Evolutionary conservation across 2,329 filamentous ascomycete species (phyloP), one percentile per base, ranked within the genome.

Genomic region (Metarhizium robertsii): DNA sequence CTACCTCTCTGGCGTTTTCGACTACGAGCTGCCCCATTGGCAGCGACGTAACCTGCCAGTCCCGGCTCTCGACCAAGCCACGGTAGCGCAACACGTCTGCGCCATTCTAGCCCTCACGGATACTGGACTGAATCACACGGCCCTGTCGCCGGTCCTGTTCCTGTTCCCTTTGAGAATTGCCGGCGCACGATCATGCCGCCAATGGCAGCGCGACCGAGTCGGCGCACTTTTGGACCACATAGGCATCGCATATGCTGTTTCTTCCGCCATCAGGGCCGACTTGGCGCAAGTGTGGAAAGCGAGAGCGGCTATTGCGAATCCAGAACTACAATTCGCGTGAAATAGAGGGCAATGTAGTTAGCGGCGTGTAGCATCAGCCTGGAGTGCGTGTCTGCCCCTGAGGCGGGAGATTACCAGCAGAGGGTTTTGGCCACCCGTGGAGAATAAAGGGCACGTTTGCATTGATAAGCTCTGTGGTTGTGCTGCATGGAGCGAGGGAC

Each of bases 1-100:
- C 6, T 71, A 71, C 38, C 62, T 72, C 4, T 72, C 70, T 0
- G 70, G 69, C 0, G 62, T 67, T 2, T 72, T 69, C 36, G 70
- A 71, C 56, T 71, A 71, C 14, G 67, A 71, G 10, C 61, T 67
- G 2, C 25, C 50, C 7, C 59, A 64, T 18, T 72, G 70, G 70
- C 57, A 62, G 0, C 48, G 46, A 0, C 57, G 65, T 45, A 38
- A 50, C 47, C 16, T 36, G 8, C 5, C 29, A 7, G 49, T 52
- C 14, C 42, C 53, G n/a, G 40, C 34, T 14, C 49, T 55, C 20
- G 42, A 52, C 32, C 40, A 34, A 30, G 7, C 14, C 13, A 30
- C 32, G 14, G 16, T 55, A 25, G n/a, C 7, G 20, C 48, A 38
- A 14, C 40, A 55, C 25, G 2, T 55, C 1, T 2, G n/a, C 34